These are phyloP conservation scores for Phytophthora aleatoria DNA, from an alignment of 352 stramenopile species.

Conservation along the genomic window DNA sequence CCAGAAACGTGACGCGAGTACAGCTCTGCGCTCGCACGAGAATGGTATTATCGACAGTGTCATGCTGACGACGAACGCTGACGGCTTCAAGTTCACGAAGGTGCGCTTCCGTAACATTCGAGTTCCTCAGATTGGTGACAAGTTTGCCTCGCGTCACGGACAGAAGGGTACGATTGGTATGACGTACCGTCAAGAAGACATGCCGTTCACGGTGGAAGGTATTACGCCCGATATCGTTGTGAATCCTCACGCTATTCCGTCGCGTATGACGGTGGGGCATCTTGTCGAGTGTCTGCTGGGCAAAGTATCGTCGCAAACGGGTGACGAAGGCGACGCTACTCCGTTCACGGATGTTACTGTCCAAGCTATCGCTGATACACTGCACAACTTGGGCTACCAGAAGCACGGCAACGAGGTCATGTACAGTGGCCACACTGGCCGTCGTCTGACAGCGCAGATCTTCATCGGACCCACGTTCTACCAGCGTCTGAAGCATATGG, in stretches of 20 bases:
- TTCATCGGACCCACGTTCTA: constrained; percentile 99
- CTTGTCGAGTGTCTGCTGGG: constrained; percentile 99
- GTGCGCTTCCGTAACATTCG: constrained; percentile 98
- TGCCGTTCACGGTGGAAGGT: constrained; percentile 99
- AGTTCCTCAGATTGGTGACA: constrained; percentile 99
- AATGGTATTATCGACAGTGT: constrained; percentile 99
- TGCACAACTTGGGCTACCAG: constrained; percentile 98
- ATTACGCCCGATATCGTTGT: constrained; percentile 99
- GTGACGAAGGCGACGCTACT: constrained; percentile 98
- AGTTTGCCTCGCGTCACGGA: constrained; percentile 95
- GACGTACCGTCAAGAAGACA: constrained; percentile 99
- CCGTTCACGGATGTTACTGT: constrained; percentile 99
- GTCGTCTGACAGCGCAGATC: constrained; percentile 95
- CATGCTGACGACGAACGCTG: constrained; percentile 97
- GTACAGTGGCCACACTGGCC: constrained; percentile 99
- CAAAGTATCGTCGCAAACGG: constrained; percentile 98
- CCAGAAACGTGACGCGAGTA: constrained; percentile 97
- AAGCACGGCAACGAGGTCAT: constrained; percentile 99
- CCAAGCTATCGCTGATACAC: constrained; percentile 95
- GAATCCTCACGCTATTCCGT: constrained; percentile 99
- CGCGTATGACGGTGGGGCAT: constrained; percentile 99
- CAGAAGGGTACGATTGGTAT: constrained; percentile 98
- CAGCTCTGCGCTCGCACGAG: constrained; percentile 97
- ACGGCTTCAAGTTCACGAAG: constrained; percentile 98
- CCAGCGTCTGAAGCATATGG: constrained; percentile 99